phyloP scores from a whole-genome alignment of 805 yeast genomes.

The Yarrowia sp. region DNA sequence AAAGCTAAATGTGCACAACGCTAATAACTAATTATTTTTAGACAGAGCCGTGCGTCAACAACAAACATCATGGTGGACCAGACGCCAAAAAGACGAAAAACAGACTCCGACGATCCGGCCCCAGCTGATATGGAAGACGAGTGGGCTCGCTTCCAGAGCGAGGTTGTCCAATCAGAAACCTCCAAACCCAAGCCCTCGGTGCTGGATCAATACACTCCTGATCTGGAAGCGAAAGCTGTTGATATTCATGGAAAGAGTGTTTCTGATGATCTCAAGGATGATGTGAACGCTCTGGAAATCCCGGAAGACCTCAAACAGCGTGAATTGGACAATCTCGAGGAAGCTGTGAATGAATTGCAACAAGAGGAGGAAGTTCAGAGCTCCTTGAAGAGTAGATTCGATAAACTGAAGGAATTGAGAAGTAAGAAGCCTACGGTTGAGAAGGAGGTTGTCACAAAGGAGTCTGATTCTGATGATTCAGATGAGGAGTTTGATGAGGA shows the following conservation, averaged over 20 bases:
- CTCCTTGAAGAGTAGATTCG: neutral
- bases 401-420: neutral
- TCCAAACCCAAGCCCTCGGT: neutral
- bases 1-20: neutral
- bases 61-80: constrained; percentile 17
- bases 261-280: neutral
- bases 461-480: neutral
- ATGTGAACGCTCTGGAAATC: neutral
- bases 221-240: constrained; percentile 2
- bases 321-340: neutral
- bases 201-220: neutral
- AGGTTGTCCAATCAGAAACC: neutral
- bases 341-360: constrained; percentile 2
- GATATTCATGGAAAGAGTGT: constrained; percentile 6
- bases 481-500: constrained; percentile 3
- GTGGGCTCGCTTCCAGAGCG: constrained; percentile 18
- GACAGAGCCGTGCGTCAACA: constrained; percentile 11
- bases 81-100: constrained; percentile 8
- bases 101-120: constrained; percentile 15
- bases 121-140: constrained; percentile 1
- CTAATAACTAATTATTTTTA: neutral
- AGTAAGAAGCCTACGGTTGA: neutral
- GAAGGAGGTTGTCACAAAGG: neutral
- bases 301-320: constrained; percentile 8
- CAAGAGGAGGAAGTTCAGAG: constrained; percentile 11